Evolutionary conservation across 2,329 filamentous ascomycete species (phyloP).

Genomic region (Aspergillus versicolor): DNA sequence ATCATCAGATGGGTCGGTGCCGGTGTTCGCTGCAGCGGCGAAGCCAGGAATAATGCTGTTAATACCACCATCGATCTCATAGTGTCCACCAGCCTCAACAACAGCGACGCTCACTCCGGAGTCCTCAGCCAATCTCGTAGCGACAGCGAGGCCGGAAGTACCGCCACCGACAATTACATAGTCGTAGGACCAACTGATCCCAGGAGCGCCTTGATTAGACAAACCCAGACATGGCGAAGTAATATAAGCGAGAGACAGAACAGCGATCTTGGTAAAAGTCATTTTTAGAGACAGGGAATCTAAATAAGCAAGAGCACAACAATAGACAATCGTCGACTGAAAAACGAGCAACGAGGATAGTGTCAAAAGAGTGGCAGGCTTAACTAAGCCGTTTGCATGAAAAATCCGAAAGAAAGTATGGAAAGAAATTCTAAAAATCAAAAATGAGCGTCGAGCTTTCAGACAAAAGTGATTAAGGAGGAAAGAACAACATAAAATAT

Average conservation of each 20-base stretch:
- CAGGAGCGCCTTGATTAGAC: neutral
- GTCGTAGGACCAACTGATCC: slow-evolving; percentile 1
- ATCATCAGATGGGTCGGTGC: slow-evolving; percentile 22
- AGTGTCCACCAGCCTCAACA: slow-evolving; percentile 30
- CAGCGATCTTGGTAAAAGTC: neutral
- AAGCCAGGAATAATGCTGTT: slow-evolving; percentile 23
- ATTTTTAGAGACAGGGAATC: neutral
- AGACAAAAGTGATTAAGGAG: neutral
- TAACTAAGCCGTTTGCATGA: neutral
- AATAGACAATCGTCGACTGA: neutral
- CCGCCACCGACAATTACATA: slow-evolving; percentile 7
- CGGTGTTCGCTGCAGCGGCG: slow-evolving; percentile 14
- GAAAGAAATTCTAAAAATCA: neutral
- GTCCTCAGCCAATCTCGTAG: neutral
- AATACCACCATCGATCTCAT: slow-evolving; percentile 31
- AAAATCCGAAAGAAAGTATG: neutral
- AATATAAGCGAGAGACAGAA: slow-evolving; percentile 1
- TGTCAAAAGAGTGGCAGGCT: neutral
- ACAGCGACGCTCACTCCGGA: slow-evolving; percentile 24
- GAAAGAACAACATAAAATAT: neutral
- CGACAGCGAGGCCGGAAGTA: neutral
- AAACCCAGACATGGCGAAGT: neutral
- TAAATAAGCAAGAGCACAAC: neutral
- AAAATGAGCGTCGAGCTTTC: neutral
- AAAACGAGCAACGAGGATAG: neutral